These are phyloP conservation scores for Diaporthe citri DNA, from an alignment of 2,329 filamentous ascomycete species.

Conservation along the genomic window DNA sequence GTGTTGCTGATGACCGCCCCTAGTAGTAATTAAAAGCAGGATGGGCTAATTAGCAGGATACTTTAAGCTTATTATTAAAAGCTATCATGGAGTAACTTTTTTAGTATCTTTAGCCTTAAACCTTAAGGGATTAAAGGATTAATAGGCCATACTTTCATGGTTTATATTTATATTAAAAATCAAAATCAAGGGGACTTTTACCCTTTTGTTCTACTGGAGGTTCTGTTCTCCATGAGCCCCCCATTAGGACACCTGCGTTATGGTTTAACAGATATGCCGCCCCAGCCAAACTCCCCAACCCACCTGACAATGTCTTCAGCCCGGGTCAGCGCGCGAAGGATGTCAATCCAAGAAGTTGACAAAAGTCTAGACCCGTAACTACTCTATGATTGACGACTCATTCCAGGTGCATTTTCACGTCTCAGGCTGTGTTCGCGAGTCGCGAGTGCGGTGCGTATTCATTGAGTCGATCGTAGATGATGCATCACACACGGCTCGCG, in stretches of 20 bases:
- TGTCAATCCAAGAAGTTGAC: neutral
- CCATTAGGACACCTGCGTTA: neutral
- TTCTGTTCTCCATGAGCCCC: neutral
- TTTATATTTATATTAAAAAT: neutral
- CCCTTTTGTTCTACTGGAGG: neutral
- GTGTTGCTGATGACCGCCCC: neutral
- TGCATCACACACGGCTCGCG: no score
- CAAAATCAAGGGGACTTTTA: conserved; percentile 1
- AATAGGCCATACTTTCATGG: neutral
- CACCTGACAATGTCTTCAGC: conserved; percentile 46
- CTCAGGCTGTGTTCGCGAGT: no score
- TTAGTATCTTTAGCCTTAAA: neutral
- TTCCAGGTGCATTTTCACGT: no score
- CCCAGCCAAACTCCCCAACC: conserved; percentile 54
- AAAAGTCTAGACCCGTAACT: no score
- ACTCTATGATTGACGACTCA: no score
- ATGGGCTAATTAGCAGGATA: neutral
- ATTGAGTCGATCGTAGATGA: no score
- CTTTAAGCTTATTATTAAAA: neutral
- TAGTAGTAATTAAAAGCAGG: neutral
- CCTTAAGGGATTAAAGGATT: conserved; percentile 1
- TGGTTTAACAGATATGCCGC: conserved; percentile 55
- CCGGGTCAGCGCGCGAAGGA: neutral
- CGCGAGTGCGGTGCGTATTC: no score
- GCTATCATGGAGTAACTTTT: neutral